Conservation (phyloP, 2,329 filamentous ascomycete species). For the Fusarium sp. region DNA sequence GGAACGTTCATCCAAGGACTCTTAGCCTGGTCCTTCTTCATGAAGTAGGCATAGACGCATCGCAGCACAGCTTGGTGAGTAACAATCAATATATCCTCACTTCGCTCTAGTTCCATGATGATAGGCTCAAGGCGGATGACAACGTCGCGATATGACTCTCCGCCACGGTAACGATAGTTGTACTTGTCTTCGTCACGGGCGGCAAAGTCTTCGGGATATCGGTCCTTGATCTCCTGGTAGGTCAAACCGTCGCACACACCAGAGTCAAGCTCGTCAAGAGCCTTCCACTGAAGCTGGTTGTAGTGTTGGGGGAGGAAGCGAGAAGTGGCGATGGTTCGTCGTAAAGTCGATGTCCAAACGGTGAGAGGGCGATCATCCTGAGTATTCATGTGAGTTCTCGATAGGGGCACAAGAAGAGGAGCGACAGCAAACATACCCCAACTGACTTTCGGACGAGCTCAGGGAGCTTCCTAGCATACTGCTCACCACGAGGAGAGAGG, state of each 20-base stretch:
- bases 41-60: conserved; percentile 99
- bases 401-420: not conserved
- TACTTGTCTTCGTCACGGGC: conserved; percentile 99
- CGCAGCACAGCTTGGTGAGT: conserved; percentile 97
- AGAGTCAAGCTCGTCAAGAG: conserved; percentile 95
- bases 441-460: conserved; percentile 89
- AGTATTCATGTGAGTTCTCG: conserved; percentile 30
- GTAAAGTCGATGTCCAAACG: conserved; percentile 76
- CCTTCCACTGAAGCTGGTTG: conserved; percentile 98
- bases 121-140: conserved; percentile 98
- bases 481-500: conserved; percentile 87
- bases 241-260: conserved; percentile 97
- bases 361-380: conserved; percentile 74
- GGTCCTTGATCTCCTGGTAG: conserved; percentile 93
- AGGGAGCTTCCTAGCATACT: conserved; percentile 89
- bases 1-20: conserved; percentile 99
- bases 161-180: conserved; percentile 98
- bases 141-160: conserved; percentile 95
- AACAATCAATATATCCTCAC: conserved; percentile 97
- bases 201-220: conserved; percentile 94
- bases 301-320: conserved; percentile 85
- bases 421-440: conserved; percentile 71
- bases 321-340: conserved; percentile 92
- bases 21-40: conserved; percentile 94
- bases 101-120: conserved; percentile 98